Evolutionary conservation across 140 eudicot genomes (phyloP).

Genomic region (Ambrosia hybrid): DNA sequence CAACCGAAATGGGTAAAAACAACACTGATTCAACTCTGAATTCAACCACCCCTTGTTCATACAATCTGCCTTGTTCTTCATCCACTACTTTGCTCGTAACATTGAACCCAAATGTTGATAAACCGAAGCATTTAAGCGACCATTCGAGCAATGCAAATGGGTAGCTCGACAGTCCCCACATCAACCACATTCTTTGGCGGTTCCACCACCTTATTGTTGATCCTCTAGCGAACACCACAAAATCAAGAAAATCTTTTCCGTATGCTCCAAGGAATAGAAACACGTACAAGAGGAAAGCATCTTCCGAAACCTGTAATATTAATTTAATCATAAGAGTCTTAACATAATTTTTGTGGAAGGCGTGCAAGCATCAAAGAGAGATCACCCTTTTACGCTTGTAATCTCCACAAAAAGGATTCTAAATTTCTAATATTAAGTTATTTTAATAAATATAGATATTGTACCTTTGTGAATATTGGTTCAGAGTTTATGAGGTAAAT

Average conservation of each 20-base stretch:
- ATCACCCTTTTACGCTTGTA: too few relatives aligned
- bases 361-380: too few relatives aligned
- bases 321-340: neutral
- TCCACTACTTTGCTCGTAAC: constrained; percentile 52
- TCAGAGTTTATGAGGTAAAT: constrained; percentile 47
- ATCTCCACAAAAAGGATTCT: too few relatives aligned
- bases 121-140: constrained; percentile 35
- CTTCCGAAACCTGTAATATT: constrained; percentile 37
- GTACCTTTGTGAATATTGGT: constrained; percentile 52
- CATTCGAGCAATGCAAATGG: constrained; percentile 47
- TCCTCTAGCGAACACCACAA: constrained; percentile 25
- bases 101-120: constrained; percentile 42
- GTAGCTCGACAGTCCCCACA: constrained; percentile 46
- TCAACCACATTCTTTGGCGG: constrained; percentile 56
- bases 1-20: constrained; percentile 41
- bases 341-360: too few relatives aligned
- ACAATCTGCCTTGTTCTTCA: constrained; percentile 32
- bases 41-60: constrained; percentile 46
- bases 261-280: constrained; percentile 58
- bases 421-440: too few relatives aligned
- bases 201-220: constrained; percentile 50
- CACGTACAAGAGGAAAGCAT: constrained; percentile 29
- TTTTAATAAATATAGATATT: too few relatives aligned
- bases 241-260: constrained; percentile 46
- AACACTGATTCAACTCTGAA: constrained; percentile 48